Evolutionary conservation across 108 stramenopile species (phyloP).

Genomic region (Conticribra weissflogii): DNA sequence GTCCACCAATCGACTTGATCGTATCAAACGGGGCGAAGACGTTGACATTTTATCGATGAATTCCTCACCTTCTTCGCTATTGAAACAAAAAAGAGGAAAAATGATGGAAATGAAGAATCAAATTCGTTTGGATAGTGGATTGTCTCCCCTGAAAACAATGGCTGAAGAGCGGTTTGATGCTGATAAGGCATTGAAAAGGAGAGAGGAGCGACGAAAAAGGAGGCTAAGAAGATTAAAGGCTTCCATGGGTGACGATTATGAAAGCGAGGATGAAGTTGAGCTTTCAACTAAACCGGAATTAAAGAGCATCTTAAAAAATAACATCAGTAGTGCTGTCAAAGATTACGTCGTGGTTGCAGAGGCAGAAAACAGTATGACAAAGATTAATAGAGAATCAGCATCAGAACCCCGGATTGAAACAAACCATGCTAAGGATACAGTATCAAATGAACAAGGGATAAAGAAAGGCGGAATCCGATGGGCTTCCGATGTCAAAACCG

Average conservation of each 20-base stretch:
- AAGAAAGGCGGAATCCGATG: conserved; percentile 28
- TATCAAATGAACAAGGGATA: too few relatives aligned
- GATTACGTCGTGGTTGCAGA: conserved; percentile 1
- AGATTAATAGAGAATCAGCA: too few relatives aligned
- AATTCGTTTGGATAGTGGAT: conserved; percentile 30
- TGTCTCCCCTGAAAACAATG: conserved; percentile 39
- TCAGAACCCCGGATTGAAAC: too few relatives aligned
- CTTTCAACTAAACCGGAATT: background rate
- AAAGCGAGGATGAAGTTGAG: conserved; percentile 9
- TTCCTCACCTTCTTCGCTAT: conserved; percentile 1
- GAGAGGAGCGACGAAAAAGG: conserved; percentile 34
- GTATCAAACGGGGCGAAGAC: conserved; percentile 45
- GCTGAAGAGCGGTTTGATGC: conserved; percentile 51
- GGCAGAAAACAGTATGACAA: background rate
- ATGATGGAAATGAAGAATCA: conserved; percentile 51
- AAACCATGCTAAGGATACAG: too few relatives aligned
- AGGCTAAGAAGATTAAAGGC: conserved; percentile 18
- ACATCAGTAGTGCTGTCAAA: background rate
- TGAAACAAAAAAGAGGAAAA: conserved; percentile 17
- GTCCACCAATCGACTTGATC: conserved; percentile 38
- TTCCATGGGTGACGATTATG: conserved; percentile 13
- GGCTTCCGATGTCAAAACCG: conserved; percentile 12
- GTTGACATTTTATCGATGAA: background rate
- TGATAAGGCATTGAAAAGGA: conserved; percentile 33
- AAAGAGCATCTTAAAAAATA: conserved; percentile 15